Conservation (phyloP, 2,329 filamentous ascomycete genomes). For the Aspergillus brasiliensis region DNA sequence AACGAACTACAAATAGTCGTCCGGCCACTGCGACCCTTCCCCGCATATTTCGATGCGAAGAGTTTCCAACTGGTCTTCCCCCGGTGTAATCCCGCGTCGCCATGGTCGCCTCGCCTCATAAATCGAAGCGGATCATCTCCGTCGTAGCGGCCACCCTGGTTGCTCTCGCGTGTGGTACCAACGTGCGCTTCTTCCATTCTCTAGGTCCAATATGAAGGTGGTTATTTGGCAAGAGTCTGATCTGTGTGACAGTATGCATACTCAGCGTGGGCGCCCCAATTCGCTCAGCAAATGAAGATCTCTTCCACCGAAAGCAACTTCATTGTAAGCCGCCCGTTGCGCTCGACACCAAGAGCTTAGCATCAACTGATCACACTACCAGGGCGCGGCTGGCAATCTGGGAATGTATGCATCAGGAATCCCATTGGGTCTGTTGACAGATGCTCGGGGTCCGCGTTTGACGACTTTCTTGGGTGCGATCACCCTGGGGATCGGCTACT, state of each 20-base stretch:
- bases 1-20: constrained; percentile 6
- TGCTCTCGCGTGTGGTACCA: constrained; percentile 87
- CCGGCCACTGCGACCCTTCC: constrained; percentile 1
- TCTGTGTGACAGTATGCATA: constrained; percentile 77
- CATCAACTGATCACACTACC: background rate
- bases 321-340: constrained; percentile 61
- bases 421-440: constrained; percentile 84
- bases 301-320: constrained; percentile 92
- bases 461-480: constrained; percentile 75
- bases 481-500: constrained; percentile 77
- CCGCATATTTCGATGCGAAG: constrained; percentile 7
- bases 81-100: constrained; percentile 8
- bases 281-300: constrained; percentile 80
- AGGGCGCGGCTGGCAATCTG: constrained; percentile 62
- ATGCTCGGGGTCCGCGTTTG: constrained; percentile 76
- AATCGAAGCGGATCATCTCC: constrained; percentile 70
- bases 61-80: background rate
- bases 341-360: background rate
- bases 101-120: constrained; percentile 33
- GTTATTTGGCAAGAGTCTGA: constrained; percentile 15
- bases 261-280: constrained; percentile 96
- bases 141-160: constrained; percentile 83
- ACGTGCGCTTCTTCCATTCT: constrained; percentile 56
- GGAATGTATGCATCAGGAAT: constrained; percentile 94
- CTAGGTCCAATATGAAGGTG: constrained; percentile 5